Evolutionary conservation across 352 stramenopile genomes (phyloP).

Genomic region (Elongisporangium anandrum): DNA sequence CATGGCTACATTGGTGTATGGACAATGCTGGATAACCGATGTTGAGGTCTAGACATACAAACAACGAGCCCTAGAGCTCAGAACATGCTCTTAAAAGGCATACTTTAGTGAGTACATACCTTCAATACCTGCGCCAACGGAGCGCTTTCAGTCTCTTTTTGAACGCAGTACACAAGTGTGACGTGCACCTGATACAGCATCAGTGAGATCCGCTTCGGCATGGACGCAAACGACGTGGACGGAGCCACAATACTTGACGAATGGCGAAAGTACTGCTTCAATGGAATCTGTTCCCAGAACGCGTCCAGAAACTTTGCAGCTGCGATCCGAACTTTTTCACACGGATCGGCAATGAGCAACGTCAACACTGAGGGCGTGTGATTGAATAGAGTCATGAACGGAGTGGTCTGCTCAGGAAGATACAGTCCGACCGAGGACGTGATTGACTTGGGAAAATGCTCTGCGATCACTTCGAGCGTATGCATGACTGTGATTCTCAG

Average conservation of each 20-base stretch:
- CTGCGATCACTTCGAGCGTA: slow-evolving; percentile 63
- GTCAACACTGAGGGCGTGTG: slow-evolving; percentile 72
- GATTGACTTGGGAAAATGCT: slow-evolving; percentile 63
- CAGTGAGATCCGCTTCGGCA: slow-evolving; percentile 74
- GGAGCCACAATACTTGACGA: slow-evolving; percentile 35
- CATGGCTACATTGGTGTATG: slow-evolving; percentile 56
- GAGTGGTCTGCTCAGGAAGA: slow-evolving; percentile 72
- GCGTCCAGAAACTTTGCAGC: slow-evolving; percentile 79
- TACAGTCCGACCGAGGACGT: slow-evolving; percentile 80
- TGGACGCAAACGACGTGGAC: slow-evolving; percentile 77
- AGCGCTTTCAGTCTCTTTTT: slow-evolving; percentile 62
- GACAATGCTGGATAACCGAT: slow-evolving; percentile 74
- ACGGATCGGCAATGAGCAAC: slow-evolving; percentile 70
- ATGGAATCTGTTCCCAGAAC: slow-evolving; percentile 77
- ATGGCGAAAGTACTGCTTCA: slow-evolving; percentile 80
- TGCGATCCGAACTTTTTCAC: slow-evolving; percentile 63
- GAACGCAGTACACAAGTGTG: slow-evolving; percentile 77
- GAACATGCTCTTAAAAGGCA: too few relatives aligned
- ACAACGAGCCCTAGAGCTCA: neutral
- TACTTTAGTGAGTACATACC: too few relatives aligned
- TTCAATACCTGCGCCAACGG: slow-evolving; percentile 71
- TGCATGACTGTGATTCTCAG: slow-evolving; percentile 72
- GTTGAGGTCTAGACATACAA: slow-evolving; percentile 36
- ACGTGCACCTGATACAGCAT: slow-evolving; percentile 86
- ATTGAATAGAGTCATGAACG: slow-evolving; percentile 82